phyloP scores from a whole-genome alignment of 345 rosid genomes.

The Barbarea vulgaris region DNA sequence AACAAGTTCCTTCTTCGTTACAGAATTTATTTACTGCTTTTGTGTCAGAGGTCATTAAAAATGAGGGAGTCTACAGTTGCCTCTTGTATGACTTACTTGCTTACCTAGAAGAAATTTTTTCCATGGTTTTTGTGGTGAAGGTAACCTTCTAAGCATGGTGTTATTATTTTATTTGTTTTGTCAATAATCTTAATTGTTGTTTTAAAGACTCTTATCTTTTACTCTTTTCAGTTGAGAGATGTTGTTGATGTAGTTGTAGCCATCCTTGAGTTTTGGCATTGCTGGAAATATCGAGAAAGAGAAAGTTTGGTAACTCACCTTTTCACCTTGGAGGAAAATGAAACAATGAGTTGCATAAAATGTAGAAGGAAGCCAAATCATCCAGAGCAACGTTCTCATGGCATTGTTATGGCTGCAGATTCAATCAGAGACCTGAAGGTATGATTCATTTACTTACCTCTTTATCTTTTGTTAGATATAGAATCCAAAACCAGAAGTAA shows the following conservation, averaged over 20 bases:
- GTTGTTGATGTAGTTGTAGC: neutral
- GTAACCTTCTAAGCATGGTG: neutral
- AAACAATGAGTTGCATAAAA: neutral
- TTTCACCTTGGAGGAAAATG: neutral
- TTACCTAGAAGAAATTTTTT: neutral
- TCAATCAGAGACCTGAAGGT: slow-evolving; percentile 17
- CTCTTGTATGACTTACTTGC: neutral
- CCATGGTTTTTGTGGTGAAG: neutral
- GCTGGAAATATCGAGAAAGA: slow-evolving; percentile 1
- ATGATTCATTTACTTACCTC: neutral
- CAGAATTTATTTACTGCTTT: slow-evolving; percentile 13
- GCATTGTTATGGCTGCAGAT: neutral
- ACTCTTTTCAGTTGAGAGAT: neutral
- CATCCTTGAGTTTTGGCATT: slow-evolving; percentile 2
- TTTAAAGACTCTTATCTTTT: neutral
- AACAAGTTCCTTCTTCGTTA: slow-evolving; percentile 2
- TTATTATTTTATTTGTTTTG: neutral
- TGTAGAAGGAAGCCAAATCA: slow-evolving; percentile 1
- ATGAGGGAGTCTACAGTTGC: neutral
- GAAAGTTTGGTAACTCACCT: neutral
- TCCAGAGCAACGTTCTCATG: neutral
- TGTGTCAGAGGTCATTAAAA: neutral
- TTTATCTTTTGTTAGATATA: neutral
- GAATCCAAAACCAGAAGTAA: neutral
- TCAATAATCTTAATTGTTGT: neutral